Conservation (phyloP, 202 grass and related monocot species). For the Eragrostis tef region DNA sequence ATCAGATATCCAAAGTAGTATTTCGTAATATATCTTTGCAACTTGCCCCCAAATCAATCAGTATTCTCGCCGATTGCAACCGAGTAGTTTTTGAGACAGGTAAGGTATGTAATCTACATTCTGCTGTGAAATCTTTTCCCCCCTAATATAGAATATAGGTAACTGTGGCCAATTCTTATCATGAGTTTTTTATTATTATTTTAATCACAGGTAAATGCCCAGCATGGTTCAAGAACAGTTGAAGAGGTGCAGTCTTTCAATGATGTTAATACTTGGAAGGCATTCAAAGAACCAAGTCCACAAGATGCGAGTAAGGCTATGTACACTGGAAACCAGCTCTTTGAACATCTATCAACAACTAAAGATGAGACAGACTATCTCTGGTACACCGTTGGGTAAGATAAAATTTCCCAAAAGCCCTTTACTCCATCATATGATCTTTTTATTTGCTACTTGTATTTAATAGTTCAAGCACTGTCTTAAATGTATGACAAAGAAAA, state of each 20-base stretch:
- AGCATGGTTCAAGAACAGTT: conserved; percentile 59
- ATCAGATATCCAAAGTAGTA: conserved; percentile 34
- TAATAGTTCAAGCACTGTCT: background rate
- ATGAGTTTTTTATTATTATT: conserved; percentile 34
- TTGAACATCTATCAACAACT: conserved; percentile 78
- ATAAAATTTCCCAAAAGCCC: background rate
- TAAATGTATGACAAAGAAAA: conserved; percentile 9
- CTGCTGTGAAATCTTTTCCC: background rate
- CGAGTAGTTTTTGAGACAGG: conserved; percentile 68
- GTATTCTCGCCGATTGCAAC: conserved; percentile 71
- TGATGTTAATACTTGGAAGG: conserved; percentile 57
- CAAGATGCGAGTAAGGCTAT: conserved; percentile 36
- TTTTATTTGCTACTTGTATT: conserved; percentile 18
- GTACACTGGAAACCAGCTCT: conserved; percentile 52
- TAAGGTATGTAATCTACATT: conserved; percentile 51
- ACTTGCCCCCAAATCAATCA: conserved; percentile 67
- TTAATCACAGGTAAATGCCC: conserved; percentile 66
- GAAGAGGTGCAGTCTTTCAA: conserved; percentile 55
- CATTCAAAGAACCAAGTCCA: conserved; percentile 64
- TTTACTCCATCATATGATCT: conserved; percentile 8
- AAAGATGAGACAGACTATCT: conserved; percentile 94
- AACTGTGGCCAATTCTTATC: background rate
- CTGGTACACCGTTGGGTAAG: conserved; percentile 80
- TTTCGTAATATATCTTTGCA: conserved; percentile 61
- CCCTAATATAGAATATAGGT: background rate